A percentile compares a stretch with the other conserved stretches of the same genome.
Evolutionary conservation across 2,329 filamentous ascomycete genomes (phyloP).

Genomic region (Sclerotinia subarctica): DNA sequence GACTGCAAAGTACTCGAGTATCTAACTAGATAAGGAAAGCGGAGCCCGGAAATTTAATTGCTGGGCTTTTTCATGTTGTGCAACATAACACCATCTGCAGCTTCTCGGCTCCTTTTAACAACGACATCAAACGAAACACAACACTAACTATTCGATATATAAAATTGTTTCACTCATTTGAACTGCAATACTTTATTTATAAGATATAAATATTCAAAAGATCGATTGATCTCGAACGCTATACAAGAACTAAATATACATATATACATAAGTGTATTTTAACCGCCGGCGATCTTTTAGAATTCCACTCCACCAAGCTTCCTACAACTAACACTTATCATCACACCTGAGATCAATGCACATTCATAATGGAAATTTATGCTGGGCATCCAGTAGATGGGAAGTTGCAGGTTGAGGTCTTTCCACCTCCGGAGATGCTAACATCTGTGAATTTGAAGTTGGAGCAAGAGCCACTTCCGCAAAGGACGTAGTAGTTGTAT

Average conservation of each 20-base stretch:
- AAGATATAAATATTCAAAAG: neutral
- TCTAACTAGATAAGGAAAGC: too few relatives aligned
- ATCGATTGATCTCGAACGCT: neutral
- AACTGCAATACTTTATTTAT: neutral
- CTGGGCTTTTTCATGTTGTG: neutral
- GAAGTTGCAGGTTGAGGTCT: neutral
- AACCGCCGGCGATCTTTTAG: neutral
- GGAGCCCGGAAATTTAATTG: neutral
- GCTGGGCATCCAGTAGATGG: slow-evolving; percentile 10
- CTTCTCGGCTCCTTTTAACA: neutral
- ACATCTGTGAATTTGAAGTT: slow-evolving; percentile 13
- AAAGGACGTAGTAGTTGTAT: slow-evolving; percentile 50
- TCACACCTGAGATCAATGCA: neutral
- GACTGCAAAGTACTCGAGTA: neutral
- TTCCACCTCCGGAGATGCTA: neutral
- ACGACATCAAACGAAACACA: too few relatives aligned
- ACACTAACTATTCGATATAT: neutral
- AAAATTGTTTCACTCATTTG: neutral
- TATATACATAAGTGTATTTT: neutral
- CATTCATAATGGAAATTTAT: neutral
- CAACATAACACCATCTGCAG: neutral
- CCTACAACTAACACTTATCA: neutral
- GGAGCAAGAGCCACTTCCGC: slow-evolving; percentile 49
- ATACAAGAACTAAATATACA: neutral
- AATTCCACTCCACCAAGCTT: neutral